A percentile compares a stretch with the other conserved stretches of the same genome.
Conservation (phyloP, 2,329 filamentous ascomycete species). For the Apiospora marii region DNA sequence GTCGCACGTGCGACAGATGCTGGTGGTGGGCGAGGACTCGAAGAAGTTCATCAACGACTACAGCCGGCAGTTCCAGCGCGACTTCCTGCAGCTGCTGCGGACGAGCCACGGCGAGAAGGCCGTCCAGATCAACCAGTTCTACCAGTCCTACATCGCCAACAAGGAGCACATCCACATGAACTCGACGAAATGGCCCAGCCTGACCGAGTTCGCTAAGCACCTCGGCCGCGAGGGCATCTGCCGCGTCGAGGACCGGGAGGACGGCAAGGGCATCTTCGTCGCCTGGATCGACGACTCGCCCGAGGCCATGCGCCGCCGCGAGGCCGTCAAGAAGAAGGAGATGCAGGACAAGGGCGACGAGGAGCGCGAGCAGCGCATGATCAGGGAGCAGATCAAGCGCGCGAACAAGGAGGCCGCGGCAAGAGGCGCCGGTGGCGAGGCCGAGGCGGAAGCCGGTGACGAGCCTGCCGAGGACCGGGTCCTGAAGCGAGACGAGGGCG, state of each 20-base stretch:
- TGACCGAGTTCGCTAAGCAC: conserved; percentile 90
- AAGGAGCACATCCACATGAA: conserved; percentile 95
- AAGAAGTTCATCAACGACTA: conserved; percentile 85
- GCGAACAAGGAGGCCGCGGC: conserved; percentile 65
- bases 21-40: conserved; percentile 85
- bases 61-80: conserved; percentile 79
- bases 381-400: conserved; percentile 83
- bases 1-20: conserved; percentile 88
- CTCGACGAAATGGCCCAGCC: conserved; percentile 83
- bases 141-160: conserved; percentile 90
- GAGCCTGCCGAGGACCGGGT: conserved; percentile 52
- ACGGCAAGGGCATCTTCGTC: conserved; percentile 78
- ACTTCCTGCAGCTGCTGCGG: conserved; percentile 79
- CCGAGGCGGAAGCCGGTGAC: conserved; percentile 38
- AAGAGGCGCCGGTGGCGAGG: conserved; percentile 51
- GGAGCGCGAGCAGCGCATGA: conserved; percentile 82
- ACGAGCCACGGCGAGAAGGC: conserved; percentile 92
- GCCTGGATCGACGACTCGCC: conserved; percentile 92
- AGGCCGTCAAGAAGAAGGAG: conserved; percentile 84
- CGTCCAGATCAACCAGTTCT: conserved; percentile 90
- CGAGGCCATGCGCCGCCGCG: conserved; percentile 80
- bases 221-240: conserved; percentile 88
- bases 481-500: conserved; percentile 71
- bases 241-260: conserved; percentile 83
- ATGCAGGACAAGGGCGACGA: conserved; percentile 90